Conservation (phyloP, 2,329 filamentous ascomycete species). For the Diplodia corticola region DNA sequence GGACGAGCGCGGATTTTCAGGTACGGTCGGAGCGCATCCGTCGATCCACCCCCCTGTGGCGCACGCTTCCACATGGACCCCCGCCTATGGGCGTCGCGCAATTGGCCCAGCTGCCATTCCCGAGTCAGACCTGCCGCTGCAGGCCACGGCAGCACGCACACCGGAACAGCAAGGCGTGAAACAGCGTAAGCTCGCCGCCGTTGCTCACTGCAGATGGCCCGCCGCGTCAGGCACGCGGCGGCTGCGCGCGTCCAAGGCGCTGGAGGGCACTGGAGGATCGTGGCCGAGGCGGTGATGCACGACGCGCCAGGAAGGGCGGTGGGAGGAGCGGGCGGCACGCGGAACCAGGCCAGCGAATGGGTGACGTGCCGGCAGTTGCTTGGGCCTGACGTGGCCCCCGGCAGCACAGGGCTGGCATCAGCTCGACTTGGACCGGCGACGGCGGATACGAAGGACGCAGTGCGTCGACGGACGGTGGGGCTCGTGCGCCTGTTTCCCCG, state of each 20-base stretch:
- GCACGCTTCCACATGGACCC: constrained; percentile 13
- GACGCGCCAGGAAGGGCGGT: not conserved
- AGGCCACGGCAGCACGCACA: constrained; percentile 6
- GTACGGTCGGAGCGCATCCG: constrained; percentile 20
- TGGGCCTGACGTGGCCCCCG: constrained; percentile 2
- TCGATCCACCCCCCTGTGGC: constrained; percentile 20
- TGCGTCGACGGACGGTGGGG: not conserved
- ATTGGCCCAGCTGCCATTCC: not conserved
- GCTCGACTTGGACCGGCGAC: not conserved
- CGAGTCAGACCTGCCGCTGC: constrained; percentile 7
- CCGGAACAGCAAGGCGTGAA: constrained; percentile 21
- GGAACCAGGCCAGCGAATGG: not conserved
- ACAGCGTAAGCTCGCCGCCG: constrained; percentile 10
- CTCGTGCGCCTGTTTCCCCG: constrained; percentile 17
- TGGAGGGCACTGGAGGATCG: not conserved
- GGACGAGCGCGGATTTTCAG: constrained; percentile 15
- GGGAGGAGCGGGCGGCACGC: not conserved
- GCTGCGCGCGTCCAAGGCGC: too few species aligned
- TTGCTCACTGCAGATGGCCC: constrained; percentile 13
- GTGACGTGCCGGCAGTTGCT: constrained; percentile 2
- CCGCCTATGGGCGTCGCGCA: constrained; percentile 10
- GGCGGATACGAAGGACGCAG: constrained; percentile 1
- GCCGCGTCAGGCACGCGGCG: constrained; percentile 7
- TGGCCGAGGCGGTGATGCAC: not conserved
- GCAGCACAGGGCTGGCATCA: constrained; percentile 1